A percentile compares a stretch with the other conserved stretches of the same genome.
Conservation (phyloP, 192 early-diverging fungal genomes). For the Anaeromyces robustus region DNA sequence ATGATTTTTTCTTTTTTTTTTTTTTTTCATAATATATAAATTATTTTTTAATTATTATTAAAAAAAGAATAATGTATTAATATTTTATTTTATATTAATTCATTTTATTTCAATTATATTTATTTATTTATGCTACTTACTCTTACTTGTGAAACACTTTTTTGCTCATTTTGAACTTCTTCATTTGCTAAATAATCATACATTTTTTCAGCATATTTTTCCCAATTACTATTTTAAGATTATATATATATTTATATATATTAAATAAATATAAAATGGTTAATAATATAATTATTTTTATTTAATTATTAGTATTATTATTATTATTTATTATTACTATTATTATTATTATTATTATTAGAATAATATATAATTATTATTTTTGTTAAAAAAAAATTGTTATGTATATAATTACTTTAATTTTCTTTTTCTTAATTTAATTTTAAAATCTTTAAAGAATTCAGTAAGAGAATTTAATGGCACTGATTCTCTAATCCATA, state of each 20-base stretch:
- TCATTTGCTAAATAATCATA: conserved; percentile 34
- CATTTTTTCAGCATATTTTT: conserved; percentile 38
- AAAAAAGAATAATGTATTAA: too few species aligned
- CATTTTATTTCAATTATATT: too few species aligned
- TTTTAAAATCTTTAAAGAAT: neutral
- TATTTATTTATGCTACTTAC: neutral
- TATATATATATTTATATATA: neutral
- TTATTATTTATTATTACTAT: neutral
- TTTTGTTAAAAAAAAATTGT: neutral
- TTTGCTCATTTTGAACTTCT: conserved; percentile 9
- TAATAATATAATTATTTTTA: conserved; percentile 14
- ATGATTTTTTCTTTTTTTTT: neutral
- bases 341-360: neutral
- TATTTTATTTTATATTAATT: too few species aligned
- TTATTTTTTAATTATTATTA: too few species aligned
- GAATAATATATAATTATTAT: neutral
- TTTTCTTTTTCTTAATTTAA: neutral
- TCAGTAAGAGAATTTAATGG: neutral
- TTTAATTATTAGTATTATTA: conserved; percentile 6
- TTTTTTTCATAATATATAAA: neutral
- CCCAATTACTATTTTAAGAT: conserved; percentile 26
- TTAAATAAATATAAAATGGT: neutral
- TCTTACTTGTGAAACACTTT: neutral
- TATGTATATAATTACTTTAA: neutral
- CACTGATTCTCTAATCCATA: conserved; percentile 13